Base-by-base conservation (phyloP, 2,329 filamentous ascomycete species). In the Paraconiothyrium sp. region DNA sequence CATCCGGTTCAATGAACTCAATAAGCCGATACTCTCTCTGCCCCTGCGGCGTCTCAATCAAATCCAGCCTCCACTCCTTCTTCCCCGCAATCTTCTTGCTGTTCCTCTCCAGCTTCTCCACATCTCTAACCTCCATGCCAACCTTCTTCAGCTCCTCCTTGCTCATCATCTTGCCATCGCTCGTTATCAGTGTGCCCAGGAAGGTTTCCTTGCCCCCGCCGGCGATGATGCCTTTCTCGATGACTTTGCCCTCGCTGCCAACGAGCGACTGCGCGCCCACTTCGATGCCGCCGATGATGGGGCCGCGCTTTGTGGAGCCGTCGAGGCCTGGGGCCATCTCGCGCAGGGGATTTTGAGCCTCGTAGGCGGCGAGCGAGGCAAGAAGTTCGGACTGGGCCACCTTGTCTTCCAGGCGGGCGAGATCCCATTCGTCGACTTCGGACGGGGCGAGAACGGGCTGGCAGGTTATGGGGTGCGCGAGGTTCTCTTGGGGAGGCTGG, bases 21-120 rank as follows among this genome's bases (percentile, higher is more conserved):
- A 92, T 87, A 0, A 90, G 92, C 48, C 90, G 82, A 44, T 94
- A 86, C 73, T 93, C 90, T 63, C 87, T 81, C 24, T 37, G 48
- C 86, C 84, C 84, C 4, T 86, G 84, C 1, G 89, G 86, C 11
- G 88, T 84, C 71, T 95, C 90, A 1, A 95, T 87, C 14, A 95
- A 84, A 77, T 95, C 92, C 61, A 97, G 81, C 70, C 89, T 91
- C 93, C 93, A 97, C 16, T 88, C 88, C 66, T 89, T 86, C 8
- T 90, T 88, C 2, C 88, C 86, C 0, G 92, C 92, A 44, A 91
- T 74, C 69, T 88, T 85, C 73, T 91, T 84, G 60, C 97, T 79
- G 72, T 92, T 83, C 64, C 88, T 84, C 70, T 86, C 86, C 74
- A 97, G 82, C 49, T 88, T 84, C 68, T 94, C 89, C 3, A 97